A percentile compares a stretch with the other conserved stretches of the same genome.
Evolutionary conservation across 106 monocot species (phyloP).

Genomic region (Alisma plantagoaquatica): DNA sequence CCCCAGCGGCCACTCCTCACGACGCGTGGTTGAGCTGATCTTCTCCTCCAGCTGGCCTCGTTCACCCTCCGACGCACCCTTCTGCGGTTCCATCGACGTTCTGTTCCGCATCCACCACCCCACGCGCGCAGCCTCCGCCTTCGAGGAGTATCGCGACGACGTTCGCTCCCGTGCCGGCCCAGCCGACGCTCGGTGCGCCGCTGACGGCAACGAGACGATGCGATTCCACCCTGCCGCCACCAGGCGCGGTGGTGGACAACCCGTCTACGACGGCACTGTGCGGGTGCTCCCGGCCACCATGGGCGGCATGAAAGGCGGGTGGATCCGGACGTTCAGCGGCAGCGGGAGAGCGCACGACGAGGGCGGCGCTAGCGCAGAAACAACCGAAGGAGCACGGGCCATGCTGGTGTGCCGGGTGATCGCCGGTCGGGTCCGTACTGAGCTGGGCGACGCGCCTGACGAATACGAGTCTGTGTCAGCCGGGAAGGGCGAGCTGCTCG

Average conservation of each 20-base stretch:
- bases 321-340: slow-evolving; percentile 5
- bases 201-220: slow-evolving; percentile 81
- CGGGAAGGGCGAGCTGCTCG: slow-evolving; percentile 42
- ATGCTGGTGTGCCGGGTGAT: slow-evolving; percentile 50
- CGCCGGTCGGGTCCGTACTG: slow-evolving; percentile 38
- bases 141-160: slow-evolving; percentile 9
- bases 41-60: slow-evolving; percentile 13
- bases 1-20: slow-evolving; percentile 11
- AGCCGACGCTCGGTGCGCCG: slow-evolving; percentile 43
- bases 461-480: slow-evolving; percentile 22
- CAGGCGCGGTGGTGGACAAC: neutral
- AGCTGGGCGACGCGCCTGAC: neutral
- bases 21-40: slow-evolving; percentile 15
- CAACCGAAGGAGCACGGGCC: neutral
- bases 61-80: slow-evolving; percentile 3
- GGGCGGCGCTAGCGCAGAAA: slow-evolving; percentile 3
- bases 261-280: too few species aligned
- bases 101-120: slow-evolving; percentile 10
- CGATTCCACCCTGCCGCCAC: slow-evolving; percentile 43
- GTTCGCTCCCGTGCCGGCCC: slow-evolving; percentile 2
- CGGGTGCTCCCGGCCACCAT: too few species aligned
- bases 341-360: neutral
- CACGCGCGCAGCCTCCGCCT: slow-evolving; percentile 2
- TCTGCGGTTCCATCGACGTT: slow-evolving; percentile 7
- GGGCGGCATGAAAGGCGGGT: too few species aligned